Percentiles rank a stretch among this genome's conserved stretches.
Conservation (phyloP, 441 rosid genomes). For the Brassica balearica region DNA sequence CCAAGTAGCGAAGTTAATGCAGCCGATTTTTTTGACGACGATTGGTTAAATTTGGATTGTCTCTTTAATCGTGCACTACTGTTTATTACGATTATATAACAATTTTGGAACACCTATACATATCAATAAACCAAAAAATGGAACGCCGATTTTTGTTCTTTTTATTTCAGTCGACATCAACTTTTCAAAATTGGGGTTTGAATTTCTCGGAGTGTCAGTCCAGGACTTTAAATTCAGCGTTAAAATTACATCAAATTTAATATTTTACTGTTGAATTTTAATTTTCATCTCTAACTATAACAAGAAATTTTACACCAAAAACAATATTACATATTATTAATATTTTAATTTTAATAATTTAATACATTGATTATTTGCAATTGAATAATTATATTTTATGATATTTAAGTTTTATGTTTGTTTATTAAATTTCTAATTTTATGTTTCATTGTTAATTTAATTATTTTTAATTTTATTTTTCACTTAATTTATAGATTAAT, state of each 20-base stretch:
- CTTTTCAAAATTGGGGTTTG: background rate
- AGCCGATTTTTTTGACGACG: constrained; percentile 43
- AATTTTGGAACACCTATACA: background rate
- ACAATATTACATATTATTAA: too few species aligned
- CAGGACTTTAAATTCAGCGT: background rate
- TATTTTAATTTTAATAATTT: too few species aligned
- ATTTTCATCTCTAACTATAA: too few species aligned
- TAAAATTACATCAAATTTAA: background rate
- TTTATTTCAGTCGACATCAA: background rate
- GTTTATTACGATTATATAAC: background rate
- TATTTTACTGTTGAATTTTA: background rate
- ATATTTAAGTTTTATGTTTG: too few species aligned
- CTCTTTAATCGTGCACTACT: constrained; percentile 34
- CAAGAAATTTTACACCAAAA: background rate
- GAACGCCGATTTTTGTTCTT: background rate
- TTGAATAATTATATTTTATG: too few species aligned
- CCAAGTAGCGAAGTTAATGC: constrained; percentile 34
- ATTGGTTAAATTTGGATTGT: constrained; percentile 11
- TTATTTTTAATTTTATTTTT: too few species aligned
- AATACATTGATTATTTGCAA: background rate
- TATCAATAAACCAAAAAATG: background rate
- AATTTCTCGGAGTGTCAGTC: background rate
- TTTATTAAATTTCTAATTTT: too few species aligned
- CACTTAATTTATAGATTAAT: too few species aligned
- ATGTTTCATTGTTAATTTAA: too few species aligned